Evolutionary conservation across 345 rosid species (phyloP), one percentile per base, ranked within the genome.

Genomic region (Pelargonium nanum): DNA sequence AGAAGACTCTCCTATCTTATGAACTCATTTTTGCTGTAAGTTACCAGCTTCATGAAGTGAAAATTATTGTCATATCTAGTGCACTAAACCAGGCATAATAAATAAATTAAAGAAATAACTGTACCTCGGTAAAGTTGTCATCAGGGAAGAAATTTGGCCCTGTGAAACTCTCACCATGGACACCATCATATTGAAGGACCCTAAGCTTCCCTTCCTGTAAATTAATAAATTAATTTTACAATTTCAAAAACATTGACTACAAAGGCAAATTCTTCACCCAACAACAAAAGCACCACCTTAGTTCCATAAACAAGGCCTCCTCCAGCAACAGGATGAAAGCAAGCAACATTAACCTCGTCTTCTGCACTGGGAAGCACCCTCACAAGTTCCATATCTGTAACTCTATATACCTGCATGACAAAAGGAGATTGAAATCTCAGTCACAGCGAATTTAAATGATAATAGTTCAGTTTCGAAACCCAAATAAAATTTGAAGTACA

Each of bases 241-340:
- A 25, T 19, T 16, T 48, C 62, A 57, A 20, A n/a, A 19, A 20
- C 54, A 40, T 40, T 40, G 48, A 10, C 15, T 40, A 7, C 48
- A 0, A 12, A 12, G 2, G 2, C 48, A 40, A 40, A 40, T 7
- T 30, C 40, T 30, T 30, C 13, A 9, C 15, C 17, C 16, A 12
- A 77, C 76, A 22, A 60, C 77, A 61, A 52, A n/a, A 52, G 40
- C 48, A 40, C 48, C 60, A 83, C 95, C 88, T 87, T 89, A 22
- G 95, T 87, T 56, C 95, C 97, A 73, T 89, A 87, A 21, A 87
- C 87, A 77, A 89, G 88, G 56, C 97, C 95, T 26, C 89, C 87
- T 50, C 97, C 95, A 12, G 83, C 82, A 53, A 83, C 78, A 66
- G 95, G 97, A 76, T 89, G 97, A 70, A 84, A 89, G 73, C 95